Evolutionary conservation across 1,139 yeast species (phyloP).

Genomic region (Meyerozyma athensensis): DNA sequence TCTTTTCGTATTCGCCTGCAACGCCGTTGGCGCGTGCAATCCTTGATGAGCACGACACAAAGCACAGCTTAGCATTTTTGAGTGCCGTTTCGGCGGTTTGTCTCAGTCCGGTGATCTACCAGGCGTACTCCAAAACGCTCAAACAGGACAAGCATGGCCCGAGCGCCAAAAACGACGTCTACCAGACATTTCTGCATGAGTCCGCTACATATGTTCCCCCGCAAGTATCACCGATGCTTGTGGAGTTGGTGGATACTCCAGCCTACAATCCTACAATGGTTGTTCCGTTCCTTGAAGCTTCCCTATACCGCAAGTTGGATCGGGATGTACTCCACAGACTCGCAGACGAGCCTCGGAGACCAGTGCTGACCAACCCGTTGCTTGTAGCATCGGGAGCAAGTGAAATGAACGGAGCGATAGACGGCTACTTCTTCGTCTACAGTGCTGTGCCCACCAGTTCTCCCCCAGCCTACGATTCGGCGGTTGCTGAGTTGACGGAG

Average conservation of each 20-base stretch:
- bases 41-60: slow-evolving; percentile 39
- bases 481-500: slow-evolving; percentile 1
- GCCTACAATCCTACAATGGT: slow-evolving; percentile 59
- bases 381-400: slow-evolving; percentile 76
- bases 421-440: slow-evolving; percentile 66
- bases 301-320: slow-evolving; percentile 57
- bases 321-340: slow-evolving; percentile 55
- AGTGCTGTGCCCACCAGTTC: slow-evolving; percentile 57
- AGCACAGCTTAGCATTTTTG: slow-evolving; percentile 12
- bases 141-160: slow-evolving; percentile 18
- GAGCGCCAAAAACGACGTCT: slow-evolving; percentile 13
- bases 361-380: slow-evolving; percentile 62
- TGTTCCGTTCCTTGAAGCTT: slow-evolving; percentile 71
- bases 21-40: slow-evolving; percentile 35
- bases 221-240: slow-evolving; percentile 50
- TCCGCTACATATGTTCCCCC: slow-evolving; percentile 25
- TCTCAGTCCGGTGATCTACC: slow-evolving; percentile 29
- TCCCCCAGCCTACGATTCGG: slow-evolving; percentile 48
- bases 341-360: slow-evolving; percentile 61
- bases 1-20: slow-evolving; percentile 49
- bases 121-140: slow-evolving; percentile 11
- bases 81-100: slow-evolving; percentile 13
- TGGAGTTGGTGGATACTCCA: slow-evolving; percentile 72
- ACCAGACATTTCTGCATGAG: not conserved
- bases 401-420: slow-evolving; percentile 67